These are phyloP conservation scores for Fusarium incarnatum DNA, from an alignment of 2,329 filamentous ascomycete species.

Conservation along the genomic window DNA sequence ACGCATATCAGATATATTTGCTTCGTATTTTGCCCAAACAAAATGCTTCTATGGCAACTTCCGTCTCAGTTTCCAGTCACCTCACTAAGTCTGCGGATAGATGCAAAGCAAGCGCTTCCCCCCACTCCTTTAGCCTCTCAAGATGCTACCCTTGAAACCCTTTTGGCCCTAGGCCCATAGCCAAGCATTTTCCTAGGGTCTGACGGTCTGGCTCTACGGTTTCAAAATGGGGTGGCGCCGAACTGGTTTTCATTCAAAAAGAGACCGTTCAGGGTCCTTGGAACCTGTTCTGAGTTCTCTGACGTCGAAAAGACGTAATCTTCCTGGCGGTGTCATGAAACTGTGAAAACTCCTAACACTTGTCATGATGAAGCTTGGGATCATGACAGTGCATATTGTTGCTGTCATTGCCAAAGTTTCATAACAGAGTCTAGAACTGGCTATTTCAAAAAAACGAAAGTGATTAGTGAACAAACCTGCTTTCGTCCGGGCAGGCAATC, in stretches of 20 bases:
- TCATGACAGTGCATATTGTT: background rate
- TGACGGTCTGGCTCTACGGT: slow-evolving; percentile 6
- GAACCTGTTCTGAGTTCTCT: slow-evolving; percentile 10
- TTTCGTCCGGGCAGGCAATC: background rate
- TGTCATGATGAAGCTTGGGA: background rate
- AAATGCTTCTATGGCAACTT: background rate
- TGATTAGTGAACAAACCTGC: slow-evolving; percentile 33
- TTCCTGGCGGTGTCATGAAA: background rate
- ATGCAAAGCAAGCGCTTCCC: background rate
- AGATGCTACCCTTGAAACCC: slow-evolving; percentile 11
- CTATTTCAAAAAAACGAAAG: background rate
- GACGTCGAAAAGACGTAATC: slow-evolving; percentile 37
- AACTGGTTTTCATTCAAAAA: slow-evolving; percentile 6
- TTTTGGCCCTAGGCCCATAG: slow-evolving; percentile 4
- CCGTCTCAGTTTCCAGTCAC: background rate
- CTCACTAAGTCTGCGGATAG: background rate
- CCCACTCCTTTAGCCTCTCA: background rate
- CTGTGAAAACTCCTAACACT: background rate
- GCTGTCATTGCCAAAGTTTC: background rate
- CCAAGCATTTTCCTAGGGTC: slow-evolving; percentile 9
- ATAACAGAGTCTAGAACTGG: background rate
- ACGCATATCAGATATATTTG: background rate
- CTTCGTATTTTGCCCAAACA: background rate
- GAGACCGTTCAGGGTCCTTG: slow-evolving; percentile 12
- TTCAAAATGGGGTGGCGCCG: slow-evolving; percentile 9